phyloP scores from a whole-genome alignment of 441 rosid species.

The Erodium trifolium region DNA sequence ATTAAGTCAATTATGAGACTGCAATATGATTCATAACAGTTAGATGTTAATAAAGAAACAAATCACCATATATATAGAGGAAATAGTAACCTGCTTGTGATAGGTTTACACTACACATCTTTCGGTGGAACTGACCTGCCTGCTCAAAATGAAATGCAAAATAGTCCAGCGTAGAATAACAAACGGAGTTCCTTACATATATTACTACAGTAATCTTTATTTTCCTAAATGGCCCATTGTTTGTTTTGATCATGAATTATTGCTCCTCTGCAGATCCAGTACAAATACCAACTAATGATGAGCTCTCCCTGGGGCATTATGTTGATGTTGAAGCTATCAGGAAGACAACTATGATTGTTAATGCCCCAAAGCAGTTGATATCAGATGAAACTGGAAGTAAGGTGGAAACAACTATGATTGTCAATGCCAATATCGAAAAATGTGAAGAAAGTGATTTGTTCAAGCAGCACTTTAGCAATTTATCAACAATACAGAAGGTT shows the following conservation, averaged over 20 bases:
- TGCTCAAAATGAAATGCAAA: slow-evolving; percentile 3
- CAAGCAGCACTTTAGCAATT: slow-evolving; percentile 46
- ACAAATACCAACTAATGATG: slow-evolving; percentile 17
- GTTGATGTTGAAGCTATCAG: slow-evolving; percentile 11
- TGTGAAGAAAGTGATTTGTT: slow-evolving; percentile 36
- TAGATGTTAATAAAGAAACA: not conserved
- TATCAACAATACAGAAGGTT: slow-evolving; percentile 44
- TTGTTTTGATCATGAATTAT: slow-evolving; percentile 10
- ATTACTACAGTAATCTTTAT: not conserved
- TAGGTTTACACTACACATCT: not conserved
- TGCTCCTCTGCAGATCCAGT: slow-evolving; percentile 19
- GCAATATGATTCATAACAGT: not conserved
- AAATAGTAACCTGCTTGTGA: not conserved
- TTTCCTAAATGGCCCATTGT: not conserved
- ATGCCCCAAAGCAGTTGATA: slow-evolving; percentile 19
- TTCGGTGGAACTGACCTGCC: not conserved
- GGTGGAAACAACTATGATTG: slow-evolving; percentile 26
- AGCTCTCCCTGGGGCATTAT: slow-evolving; percentile 15
- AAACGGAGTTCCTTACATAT: not conserved
- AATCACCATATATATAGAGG: not conserved
- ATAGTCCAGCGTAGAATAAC: not conserved
- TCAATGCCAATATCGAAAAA: slow-evolving; percentile 17
- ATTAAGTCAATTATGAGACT: not conserved
- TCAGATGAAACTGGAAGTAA: slow-evolving; percentile 18
- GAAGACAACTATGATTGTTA: slow-evolving; percentile 12